A percentile compares a stretch with the other conserved stretches of the same genome.
Conservation (phyloP, 1,284 basidiomycete species). For the Sanghuangporus baumii region DNA sequence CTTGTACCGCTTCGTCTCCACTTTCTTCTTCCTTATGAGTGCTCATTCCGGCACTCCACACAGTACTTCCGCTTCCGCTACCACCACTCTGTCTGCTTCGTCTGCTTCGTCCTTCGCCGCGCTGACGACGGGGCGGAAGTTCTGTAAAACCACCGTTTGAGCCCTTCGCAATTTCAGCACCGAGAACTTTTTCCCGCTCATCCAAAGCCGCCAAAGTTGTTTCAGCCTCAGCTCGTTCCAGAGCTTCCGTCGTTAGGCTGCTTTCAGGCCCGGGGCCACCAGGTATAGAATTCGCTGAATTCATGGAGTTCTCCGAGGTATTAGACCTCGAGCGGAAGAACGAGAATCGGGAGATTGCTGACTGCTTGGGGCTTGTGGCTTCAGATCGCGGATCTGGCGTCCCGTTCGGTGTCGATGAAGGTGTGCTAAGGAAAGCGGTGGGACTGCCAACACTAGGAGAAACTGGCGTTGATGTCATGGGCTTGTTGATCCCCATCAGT, state of each 20-base stretch:
- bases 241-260: conserved; percentile 64
- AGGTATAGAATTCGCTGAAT: conserved; percentile 33
- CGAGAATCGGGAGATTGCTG: conserved; percentile 50
- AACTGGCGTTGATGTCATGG: conserved; percentile 33
- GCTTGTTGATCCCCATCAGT: conserved; percentile 81
- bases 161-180: conserved; percentile 72
- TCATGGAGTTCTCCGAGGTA: conserved; percentile 37
- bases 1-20: conserved; percentile 9
- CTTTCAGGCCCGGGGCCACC: conserved; percentile 25
- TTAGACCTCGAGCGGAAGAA: conserved; percentile 55
- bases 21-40: conserved; percentile 42
- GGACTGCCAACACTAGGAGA: conserved; percentile 30
- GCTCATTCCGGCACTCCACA: conserved; percentile 80
- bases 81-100: conserved; percentile 47
- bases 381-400: conserved; percentile 24
- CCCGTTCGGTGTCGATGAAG: conserved; percentile 26
- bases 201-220: conserved; percentile 67
- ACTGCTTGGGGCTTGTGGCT: conserved; percentile 22
- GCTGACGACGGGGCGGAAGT: conserved; percentile 42
- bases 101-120: conserved; percentile 47
- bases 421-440: conserved; percentile 18
- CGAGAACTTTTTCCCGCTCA: conserved; percentile 65
- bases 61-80: conserved; percentile 67
- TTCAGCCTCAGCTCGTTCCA: conserved; percentile 72
- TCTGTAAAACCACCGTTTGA: conserved; percentile 72